Evolutionary conservation across 305 asterid species (phyloP).

Genomic region (Fraxinus angustifolia): DNA sequence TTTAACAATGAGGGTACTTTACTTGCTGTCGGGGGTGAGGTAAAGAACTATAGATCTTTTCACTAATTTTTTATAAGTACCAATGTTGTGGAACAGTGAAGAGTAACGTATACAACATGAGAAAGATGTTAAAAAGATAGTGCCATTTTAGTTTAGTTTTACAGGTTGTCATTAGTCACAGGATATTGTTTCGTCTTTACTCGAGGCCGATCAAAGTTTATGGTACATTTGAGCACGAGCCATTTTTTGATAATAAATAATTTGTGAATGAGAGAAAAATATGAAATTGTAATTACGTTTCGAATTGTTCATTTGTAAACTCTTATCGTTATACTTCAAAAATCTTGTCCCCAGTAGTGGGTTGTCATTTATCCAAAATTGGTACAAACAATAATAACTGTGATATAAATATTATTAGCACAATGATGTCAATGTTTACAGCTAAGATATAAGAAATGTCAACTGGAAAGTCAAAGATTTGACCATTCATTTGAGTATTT

Average conservation of each 20-base stretch:
- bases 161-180: neutral
- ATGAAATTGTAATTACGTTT: neutral
- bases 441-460: neutral
- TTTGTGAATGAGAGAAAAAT: neutral
- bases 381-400: neutral
- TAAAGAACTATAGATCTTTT: slow-evolving; percentile 31
- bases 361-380: neutral
- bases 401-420: neutral
- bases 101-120: slow-evolving; percentile 10
- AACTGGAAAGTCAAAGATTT: neutral
- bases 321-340: neutral
- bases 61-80: neutral
- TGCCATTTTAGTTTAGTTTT: neutral
- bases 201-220: neutral
- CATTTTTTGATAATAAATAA: neutral
- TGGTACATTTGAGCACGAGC: neutral
- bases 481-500: neutral
- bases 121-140: neutral
- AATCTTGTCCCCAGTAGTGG: neutral
- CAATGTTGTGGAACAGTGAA: slow-evolving; percentile 3
- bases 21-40: slow-evolving; percentile 96
- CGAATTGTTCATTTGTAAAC: neutral
- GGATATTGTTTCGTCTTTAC: neutral
- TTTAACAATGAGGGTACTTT: slow-evolving; percentile 67
- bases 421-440: neutral